Evolutionary conservation across 2,329 filamentous ascomycete species (phyloP).

Genomic region (Diaporthe sp.): DNA sequence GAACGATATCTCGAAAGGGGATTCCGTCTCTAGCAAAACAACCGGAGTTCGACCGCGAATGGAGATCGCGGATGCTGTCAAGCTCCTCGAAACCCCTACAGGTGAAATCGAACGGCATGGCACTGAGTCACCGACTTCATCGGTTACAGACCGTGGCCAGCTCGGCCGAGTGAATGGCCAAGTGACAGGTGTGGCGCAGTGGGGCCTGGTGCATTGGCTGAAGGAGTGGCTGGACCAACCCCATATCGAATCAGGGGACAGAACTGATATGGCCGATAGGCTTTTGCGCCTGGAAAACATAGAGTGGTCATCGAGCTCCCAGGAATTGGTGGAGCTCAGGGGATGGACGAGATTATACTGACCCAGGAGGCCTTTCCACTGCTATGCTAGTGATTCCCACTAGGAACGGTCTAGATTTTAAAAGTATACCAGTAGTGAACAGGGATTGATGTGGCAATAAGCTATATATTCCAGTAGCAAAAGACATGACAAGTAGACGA

Average conservation of each 20-base stretch:
- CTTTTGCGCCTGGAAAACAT: not conserved
- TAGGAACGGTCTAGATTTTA: too few relatives aligned
- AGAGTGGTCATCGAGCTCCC: not conserved
- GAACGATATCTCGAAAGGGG: not conserved
- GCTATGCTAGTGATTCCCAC: too few relatives aligned
- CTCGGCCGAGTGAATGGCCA: not conserved
- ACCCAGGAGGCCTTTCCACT: too few relatives aligned
- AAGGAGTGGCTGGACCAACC: not conserved
- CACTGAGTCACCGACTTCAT: too few relatives aligned
- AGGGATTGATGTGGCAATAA: too few relatives aligned
- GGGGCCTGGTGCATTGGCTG: too few relatives aligned
- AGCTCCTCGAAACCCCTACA: too few relatives aligned
- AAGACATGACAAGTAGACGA: too few relatives aligned
- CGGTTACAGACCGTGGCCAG: too few relatives aligned
- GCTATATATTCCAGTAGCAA: too few relatives aligned
- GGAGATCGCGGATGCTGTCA: not conserved
- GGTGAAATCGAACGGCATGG: too few relatives aligned
- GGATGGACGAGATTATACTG: not conserved
- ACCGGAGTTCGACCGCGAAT: not conserved
- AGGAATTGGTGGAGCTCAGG: not conserved
- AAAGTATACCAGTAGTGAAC: too few relatives aligned
- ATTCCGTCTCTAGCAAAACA: not conserved
- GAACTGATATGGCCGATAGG: not conserved
- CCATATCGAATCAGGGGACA: not conserved
- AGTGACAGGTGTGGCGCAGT: accelerated